Conservation (phyloP, 2,329 filamentous ascomycete species). For the Sclerotinia minor region DNA sequence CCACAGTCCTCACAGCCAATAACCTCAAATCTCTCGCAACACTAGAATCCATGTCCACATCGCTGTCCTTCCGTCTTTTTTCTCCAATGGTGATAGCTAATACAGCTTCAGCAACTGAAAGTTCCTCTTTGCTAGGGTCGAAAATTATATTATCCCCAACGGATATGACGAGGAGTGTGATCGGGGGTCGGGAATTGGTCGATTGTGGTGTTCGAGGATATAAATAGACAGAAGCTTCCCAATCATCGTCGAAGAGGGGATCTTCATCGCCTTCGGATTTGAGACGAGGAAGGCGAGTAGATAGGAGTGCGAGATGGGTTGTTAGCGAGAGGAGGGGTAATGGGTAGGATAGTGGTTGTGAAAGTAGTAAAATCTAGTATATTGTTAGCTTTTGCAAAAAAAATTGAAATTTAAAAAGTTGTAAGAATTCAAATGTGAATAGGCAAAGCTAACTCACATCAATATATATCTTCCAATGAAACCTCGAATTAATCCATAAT, state of each 20-base stretch:
- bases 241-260: constrained; percentile 96
- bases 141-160: constrained; percentile 89
- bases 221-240: constrained; percentile 77
- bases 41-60: constrained; percentile 47
- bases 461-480: constrained; percentile 95
- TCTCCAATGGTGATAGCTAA: constrained; percentile 79
- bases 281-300: constrained; percentile 78
- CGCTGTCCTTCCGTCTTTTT: constrained; percentile 34
- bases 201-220: constrained; percentile 51
- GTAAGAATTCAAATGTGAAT: neutral
- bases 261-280: constrained; percentile 93
- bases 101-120: constrained; percentile 87
- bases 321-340: constrained; percentile 90
- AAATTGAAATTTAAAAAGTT: neutral
- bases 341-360: constrained; percentile 88
- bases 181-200: constrained; percentile 63
- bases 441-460: constrained; percentile 58
- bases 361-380: constrained; percentile 82
- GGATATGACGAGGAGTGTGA: constrained; percentile 87
- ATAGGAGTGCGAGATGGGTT: constrained; percentile 87
- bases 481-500: constrained; percentile 83
- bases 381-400: constrained; percentile 20
- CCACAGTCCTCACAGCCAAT: constrained; percentile 69
- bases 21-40: constrained; percentile 53
- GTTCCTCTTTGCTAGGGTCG: constrained; percentile 86